Evolutionary conservation across 2,329 filamentous ascomycete genomes (phyloP).

Genomic region (Trichothecium roseum): DNA sequence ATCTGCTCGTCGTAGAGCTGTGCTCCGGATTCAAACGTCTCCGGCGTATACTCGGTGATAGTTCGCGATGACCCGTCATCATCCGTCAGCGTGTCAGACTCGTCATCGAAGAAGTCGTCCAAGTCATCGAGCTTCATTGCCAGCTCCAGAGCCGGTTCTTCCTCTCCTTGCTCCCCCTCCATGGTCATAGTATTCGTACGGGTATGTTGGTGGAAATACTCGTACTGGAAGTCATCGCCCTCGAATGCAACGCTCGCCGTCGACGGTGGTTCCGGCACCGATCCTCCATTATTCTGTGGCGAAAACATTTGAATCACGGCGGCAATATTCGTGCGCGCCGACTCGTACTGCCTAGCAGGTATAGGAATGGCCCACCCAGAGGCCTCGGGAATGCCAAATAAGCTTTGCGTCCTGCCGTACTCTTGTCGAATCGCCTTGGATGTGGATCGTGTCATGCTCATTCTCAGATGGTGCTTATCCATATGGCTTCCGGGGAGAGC

Average conservation of each 20-base stretch:
- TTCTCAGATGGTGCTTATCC: conserved; percentile 87
- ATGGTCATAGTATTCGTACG: conserved; percentile 89
- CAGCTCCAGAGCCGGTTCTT: conserved; percentile 64
- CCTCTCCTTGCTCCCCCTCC: conserved; percentile 64
- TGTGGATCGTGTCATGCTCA: conserved; percentile 93
- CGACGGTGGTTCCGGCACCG: conserved; percentile 47
- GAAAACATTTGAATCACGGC: conserved; percentile 86
- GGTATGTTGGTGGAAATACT: conserved; percentile 61
- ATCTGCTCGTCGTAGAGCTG: conserved; percentile 90
- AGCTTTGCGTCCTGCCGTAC: conserved; percentile 84
- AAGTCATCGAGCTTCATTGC: conserved; percentile 70
- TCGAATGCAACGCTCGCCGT: conserved; percentile 91
- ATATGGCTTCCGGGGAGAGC: conserved; percentile 85
- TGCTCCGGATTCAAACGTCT: conserved; percentile 62
- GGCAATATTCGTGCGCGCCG: conserved; percentile 85
- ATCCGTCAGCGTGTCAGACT: conserved; percentile 44
- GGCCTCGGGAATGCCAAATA: conserved; percentile 93
- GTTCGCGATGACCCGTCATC: conserved; percentile 53
- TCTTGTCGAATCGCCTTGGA: conserved; percentile 83
- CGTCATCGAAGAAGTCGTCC: conserved; percentile 73
- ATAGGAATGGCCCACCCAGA: conserved; percentile 94
- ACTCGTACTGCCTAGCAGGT: conserved; percentile 78
- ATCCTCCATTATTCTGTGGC: conserved; percentile 50
- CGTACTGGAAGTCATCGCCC: conserved; percentile 74
- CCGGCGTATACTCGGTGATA: conserved; percentile 53